Evolutionary conservation across 2,329 filamentous ascomycete genomes (phyloP), one percentile per base, ranked within the genome.

Genomic region (Microcyclosporella mali): DNA sequence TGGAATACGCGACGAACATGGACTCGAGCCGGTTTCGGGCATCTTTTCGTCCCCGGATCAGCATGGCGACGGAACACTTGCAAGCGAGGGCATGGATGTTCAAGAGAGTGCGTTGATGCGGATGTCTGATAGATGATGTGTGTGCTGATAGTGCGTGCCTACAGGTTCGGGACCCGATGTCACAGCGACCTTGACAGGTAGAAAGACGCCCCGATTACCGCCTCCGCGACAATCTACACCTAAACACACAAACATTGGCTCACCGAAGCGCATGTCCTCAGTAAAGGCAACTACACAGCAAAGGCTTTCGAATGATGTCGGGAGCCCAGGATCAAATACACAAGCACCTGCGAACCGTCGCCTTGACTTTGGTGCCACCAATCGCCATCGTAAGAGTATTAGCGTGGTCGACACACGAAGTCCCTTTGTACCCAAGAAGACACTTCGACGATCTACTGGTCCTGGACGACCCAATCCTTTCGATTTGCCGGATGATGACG

Each of bases 1-100:
- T 42, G 87, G 87, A 40, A 72, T 82, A 47, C 84, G 88, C 68
- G 90, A 97, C 67, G 88, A 94, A 63, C 74, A 95, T 73, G 92
- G 90, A 65, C 81, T 98, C 71, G 88, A 95, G 63, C 84, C 86
- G 28, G 77, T 95, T 45, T 85, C 90, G 28, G 79, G 80, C 53
- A 79, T 97, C 52, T 95, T 95, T 66, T 95, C 89, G 7, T 95
- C 89, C 15, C 88, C 89, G 11, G 47, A 52, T 34, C 43, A 53
- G 8, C 40, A 52, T 46, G 48, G 44, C 36, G 46, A 51, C 37
- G 43, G 38, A 38, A 53, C 47, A 25, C 49, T 56, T 33, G 51
- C 53, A 28, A 56, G 51, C 45, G 55, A 56, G 34, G 53, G 51
- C 17, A 59, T 83, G 79, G 79, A 81, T 17, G 67, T 82, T 40